Conservation (phyloP, 2,329 filamentous ascomycete genomes). For the Aspergillus proliferans region DNA sequence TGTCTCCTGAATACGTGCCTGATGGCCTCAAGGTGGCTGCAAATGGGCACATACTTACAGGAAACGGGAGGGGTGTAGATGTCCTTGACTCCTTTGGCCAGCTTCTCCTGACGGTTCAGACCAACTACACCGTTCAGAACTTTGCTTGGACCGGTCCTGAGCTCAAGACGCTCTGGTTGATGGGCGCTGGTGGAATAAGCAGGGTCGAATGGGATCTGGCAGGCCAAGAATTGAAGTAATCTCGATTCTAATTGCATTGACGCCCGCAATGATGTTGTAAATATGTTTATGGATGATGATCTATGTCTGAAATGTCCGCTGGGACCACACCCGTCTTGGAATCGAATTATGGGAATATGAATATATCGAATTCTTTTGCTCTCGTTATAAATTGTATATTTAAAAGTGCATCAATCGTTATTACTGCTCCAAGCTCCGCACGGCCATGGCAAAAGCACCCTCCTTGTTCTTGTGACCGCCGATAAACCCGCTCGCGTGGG, state of each 20-base stretch:
- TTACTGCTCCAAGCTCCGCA: constrained; percentile 29
- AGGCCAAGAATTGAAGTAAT: constrained; percentile 23
- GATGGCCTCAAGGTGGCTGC: constrained; percentile 40
- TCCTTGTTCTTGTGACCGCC: constrained; percentile 90
- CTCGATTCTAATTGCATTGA: too few species aligned
- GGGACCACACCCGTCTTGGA: neutral
- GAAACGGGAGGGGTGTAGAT: constrained; percentile 35
- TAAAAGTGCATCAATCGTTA: neutral
- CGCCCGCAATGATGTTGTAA: too few species aligned
- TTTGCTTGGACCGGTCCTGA: constrained; percentile 38
- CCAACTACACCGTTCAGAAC: constrained; percentile 42
- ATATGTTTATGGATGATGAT: too few species aligned
- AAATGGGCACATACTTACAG: constrained; percentile 38
- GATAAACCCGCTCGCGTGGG: constrained; percentile 93
- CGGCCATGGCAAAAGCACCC: constrained; percentile 78
- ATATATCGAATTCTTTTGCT: neutral
- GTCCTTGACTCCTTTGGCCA: constrained; percentile 34
- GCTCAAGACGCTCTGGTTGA: constrained; percentile 36
- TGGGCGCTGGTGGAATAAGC: constrained; percentile 34
- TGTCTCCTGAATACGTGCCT: constrained; percentile 33
- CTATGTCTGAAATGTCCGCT: too few species aligned
- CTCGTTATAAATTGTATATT: neutral
- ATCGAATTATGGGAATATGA: neutral
- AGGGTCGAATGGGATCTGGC: constrained; percentile 34
- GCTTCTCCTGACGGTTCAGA: constrained; percentile 36